A percentile compares a stretch with the other conserved stretches of the same genome.
These are phyloP conservation scores for Reutealis trisperma DNA, from an alignment of 345 rosid genomes.

Conservation along the genomic window DNA sequence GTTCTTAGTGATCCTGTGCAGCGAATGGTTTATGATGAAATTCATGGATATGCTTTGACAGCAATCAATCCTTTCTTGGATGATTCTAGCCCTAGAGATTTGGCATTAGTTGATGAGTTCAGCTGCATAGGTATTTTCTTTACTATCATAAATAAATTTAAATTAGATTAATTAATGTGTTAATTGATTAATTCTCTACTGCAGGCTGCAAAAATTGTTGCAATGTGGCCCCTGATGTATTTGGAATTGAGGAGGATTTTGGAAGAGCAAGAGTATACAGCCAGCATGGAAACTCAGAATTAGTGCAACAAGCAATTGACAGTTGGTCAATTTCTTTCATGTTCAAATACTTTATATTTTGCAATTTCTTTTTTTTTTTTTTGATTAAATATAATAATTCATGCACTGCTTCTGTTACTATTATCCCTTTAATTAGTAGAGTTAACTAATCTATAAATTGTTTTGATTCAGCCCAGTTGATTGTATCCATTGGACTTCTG, in stretches of 20 bases:
- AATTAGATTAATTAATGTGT: too few species aligned
- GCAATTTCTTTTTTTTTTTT: too few species aligned
- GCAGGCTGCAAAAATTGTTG: slow-evolving; percentile 97
- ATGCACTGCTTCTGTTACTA: too few species aligned
- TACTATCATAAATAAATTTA: too few species aligned
- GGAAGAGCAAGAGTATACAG: slow-evolving; percentile 89
- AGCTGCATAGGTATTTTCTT: slow-evolving; percentile 77
- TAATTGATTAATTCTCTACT: neutral
- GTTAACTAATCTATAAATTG: neutral
- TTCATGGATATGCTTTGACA: slow-evolving; percentile 84
- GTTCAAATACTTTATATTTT: too few species aligned
- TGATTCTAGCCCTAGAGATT: slow-evolving; percentile 65
- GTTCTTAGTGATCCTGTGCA: slow-evolving; percentile 95
- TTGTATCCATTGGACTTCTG: slow-evolving; percentile 94
- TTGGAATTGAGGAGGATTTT: slow-evolving; percentile 83
- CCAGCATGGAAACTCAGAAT: slow-evolving; percentile 61
- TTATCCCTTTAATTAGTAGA: neutral
- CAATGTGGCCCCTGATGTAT: slow-evolving; percentile 68
- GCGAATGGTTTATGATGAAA: slow-evolving; percentile 95
- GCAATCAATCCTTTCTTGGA: slow-evolving; percentile 86
- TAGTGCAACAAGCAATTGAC: slow-evolving; percentile 82
- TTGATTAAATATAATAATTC: too few species aligned
- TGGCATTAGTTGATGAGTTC: slow-evolving; percentile 89
- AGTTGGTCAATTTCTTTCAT: slow-evolving; percentile 56
- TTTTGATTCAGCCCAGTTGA: slow-evolving; percentile 82